These are phyloP conservation scores for Globisporangium splendens DNA, from an alignment of 352 stramenopile genomes.

Conservation along the genomic window DNA sequence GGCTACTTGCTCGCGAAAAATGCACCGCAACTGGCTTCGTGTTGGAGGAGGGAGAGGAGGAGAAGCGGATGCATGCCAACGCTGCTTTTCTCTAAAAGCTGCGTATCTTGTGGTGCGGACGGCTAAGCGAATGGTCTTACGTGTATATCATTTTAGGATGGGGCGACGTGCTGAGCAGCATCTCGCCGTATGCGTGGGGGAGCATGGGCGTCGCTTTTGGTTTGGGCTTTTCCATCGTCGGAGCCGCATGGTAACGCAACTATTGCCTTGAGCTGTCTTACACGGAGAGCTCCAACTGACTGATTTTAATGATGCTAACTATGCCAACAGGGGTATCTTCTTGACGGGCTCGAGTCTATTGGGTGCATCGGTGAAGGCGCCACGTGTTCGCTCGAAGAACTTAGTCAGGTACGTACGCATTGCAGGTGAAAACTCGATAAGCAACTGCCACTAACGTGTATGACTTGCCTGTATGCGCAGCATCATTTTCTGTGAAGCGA, in stretches of 20 bases:
- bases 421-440: neutral
- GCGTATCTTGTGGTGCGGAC: slow-evolving; percentile 1
- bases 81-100: too few species aligned
- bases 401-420: slow-evolving; percentile 80
- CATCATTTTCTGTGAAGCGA: slow-evolving; percentile 99
- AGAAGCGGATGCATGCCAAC: too few species aligned
- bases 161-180: slow-evolving; percentile 96
- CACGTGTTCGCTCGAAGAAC: slow-evolving; percentile 98
- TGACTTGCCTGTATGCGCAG: slow-evolving; percentile 24
- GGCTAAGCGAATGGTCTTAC: neutral
- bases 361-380: slow-evolving; percentile 97
- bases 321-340: slow-evolving; percentile 79
- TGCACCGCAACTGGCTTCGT: too few species aligned
- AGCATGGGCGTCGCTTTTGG: slow-evolving; percentile 97
- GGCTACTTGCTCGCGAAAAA: neutral
- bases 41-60: too few species aligned
- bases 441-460: too few species aligned
- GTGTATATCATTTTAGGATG: slow-evolving; percentile 45
- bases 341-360: slow-evolving; percentile 95
- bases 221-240: slow-evolving; percentile 95
- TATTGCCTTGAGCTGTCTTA: neutral
- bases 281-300: neutral
- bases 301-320: slow-evolving; percentile 1
- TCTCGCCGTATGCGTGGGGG: slow-evolving; percentile 97
- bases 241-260: slow-evolving; percentile 86